phyloP scores from a whole-genome alignment of 2,329 filamentous ascomycete genomes.

The Alternaria atra region DNA sequence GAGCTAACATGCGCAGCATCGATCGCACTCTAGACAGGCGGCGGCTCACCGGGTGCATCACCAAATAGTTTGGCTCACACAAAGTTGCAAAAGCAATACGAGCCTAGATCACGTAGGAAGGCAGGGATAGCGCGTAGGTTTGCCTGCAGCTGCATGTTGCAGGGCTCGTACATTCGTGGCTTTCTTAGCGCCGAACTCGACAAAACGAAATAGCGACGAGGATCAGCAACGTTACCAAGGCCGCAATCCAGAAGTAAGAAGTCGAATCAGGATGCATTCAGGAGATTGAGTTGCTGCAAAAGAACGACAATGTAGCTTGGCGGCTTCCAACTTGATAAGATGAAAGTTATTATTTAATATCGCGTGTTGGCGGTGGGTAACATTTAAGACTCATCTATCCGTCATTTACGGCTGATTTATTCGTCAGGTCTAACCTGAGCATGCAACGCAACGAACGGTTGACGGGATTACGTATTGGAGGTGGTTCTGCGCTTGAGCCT shows the following conservation, averaged over 20 bases:
- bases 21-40: not conserved
- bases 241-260: not conserved
- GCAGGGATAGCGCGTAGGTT: slow-evolving; percentile 4
- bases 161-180: slow-evolving; percentile 8
- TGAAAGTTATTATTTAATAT: not conserved
- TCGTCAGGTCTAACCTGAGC: not conserved
- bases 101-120: not conserved
- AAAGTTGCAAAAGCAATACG: not conserved
- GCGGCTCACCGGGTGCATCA: not conserved
- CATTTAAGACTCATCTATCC: too few relatives aligned
- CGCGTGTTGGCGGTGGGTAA: not conserved
- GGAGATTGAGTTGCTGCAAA: not conserved
- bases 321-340: not conserved
- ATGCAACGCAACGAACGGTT: not conserved
- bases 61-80: not conserved
- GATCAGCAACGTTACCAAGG: slow-evolving; percentile 4
- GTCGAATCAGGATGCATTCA: not conserved
- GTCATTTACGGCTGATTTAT: not conserved
- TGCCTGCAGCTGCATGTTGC: slow-evolving; percentile 1
- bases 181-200: slow-evolving; percentile 13
- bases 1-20: not conserved
- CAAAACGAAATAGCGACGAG: slow-evolving; percentile 21
- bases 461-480: not conserved
- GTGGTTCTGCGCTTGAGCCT: not conserved
- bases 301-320: not conserved